A percentile compares a stretch with the other conserved stretches of the same genome.
Evolutionary conservation across 2,329 filamentous ascomycete species (phyloP).

Genomic region (Sarocladium brachiariae): DNA sequence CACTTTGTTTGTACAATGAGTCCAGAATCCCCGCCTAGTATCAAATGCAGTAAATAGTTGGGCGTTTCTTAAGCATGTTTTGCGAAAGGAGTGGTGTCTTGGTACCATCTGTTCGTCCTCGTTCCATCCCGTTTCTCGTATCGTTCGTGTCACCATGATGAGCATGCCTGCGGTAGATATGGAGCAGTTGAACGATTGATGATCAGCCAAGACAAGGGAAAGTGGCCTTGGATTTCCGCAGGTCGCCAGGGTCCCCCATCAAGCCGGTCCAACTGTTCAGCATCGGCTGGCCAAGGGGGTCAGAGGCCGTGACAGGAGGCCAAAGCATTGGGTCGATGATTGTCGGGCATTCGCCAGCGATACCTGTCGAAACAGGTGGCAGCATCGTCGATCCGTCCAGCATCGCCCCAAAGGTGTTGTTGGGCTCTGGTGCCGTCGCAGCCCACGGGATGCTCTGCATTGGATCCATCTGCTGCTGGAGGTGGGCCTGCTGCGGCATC

Average conservation of each 20-base stretch:
- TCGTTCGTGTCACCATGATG: too few species aligned
- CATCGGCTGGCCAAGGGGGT: constrained; percentile 3
- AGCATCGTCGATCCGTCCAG: background rate
- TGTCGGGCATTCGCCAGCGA: constrained; percentile 1
- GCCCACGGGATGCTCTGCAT: constrained; percentile 8
- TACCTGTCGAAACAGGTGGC: background rate
- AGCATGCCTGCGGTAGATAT: too few species aligned
- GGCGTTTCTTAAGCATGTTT: too few species aligned
- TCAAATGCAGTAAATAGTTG: too few species aligned
- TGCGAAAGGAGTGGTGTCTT: too few species aligned
- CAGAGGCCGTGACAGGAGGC: background rate
- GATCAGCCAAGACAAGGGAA: background rate
- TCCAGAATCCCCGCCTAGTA: too few species aligned
- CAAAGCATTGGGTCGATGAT: constrained; percentile 4
- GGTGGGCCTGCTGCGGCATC: background rate
- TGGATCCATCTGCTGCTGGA: constrained; percentile 6
- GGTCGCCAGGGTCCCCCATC: background rate
- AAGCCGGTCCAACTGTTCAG: constrained; percentile 5
- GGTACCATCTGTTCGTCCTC: too few species aligned
- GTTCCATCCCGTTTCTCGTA: too few species aligned
- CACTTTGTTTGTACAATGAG: too few species aligned
- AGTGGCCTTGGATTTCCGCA: background rate
- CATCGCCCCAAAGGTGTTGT: background rate
- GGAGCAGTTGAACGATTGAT: too few species aligned
- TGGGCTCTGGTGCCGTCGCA: background rate